Conservation (phyloP, 164 flowering plant species). For the Macadamia tetraphylla region DNA sequence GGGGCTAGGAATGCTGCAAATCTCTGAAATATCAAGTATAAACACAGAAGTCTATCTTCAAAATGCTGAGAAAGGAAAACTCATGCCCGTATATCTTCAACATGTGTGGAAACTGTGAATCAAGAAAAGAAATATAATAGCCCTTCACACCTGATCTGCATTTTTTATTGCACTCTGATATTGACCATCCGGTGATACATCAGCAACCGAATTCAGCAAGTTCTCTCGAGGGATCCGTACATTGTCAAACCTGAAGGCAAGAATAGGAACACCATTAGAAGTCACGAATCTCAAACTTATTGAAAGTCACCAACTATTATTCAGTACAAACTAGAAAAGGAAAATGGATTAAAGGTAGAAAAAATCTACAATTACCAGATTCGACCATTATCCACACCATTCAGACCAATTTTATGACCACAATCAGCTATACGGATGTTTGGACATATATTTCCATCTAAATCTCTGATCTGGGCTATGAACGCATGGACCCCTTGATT, state of each 20-base stretch:
- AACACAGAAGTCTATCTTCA: conserved; percentile 5
- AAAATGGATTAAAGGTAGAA: background rate
- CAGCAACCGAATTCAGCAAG: conserved; percentile 91
- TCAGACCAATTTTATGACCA: conserved; percentile 95
- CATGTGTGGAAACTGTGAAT: no score
- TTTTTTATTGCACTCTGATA: conserved; percentile 80
- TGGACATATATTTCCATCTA: conserved; percentile 75
- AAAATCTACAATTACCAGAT: conserved; percentile 52
- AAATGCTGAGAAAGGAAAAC: background rate
- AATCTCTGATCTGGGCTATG: conserved; percentile 84
- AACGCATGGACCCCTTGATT: conserved; percentile 97
- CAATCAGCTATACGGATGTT: conserved; percentile 90
- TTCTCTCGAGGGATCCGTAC: conserved; percentile 81
- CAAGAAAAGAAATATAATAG: background rate
- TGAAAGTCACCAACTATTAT: background rate
- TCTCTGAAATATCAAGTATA: conserved; percentile 46
- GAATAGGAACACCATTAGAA: background rate
- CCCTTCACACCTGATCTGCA: conserved; percentile 67
- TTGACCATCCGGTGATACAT: conserved; percentile 88
- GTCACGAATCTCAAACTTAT: background rate
- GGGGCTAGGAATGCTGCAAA: conserved; percentile 98
- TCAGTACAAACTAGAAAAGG: background rate
- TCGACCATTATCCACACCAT: conserved; percentile 99
- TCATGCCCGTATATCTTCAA: background rate
- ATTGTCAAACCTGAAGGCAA: conserved; percentile 79